phyloP scores from a whole-genome alignment of 345 rosid species.

The Trapa bicornis region DNA sequence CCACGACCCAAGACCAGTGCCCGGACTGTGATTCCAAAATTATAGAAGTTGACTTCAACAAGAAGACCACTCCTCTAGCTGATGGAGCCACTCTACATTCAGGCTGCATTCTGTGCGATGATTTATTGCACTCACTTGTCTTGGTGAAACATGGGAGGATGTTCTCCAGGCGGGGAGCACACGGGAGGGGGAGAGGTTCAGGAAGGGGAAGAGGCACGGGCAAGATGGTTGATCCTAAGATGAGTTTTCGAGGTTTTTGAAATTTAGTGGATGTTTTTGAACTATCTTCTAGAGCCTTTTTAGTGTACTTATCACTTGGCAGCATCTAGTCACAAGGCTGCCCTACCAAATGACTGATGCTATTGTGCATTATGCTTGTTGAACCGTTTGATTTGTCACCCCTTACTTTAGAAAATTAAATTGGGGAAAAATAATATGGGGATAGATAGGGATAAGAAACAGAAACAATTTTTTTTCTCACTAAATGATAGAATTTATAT shows the following conservation, averaged over 20 bases:
- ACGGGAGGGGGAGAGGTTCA: constrained; percentile 59
- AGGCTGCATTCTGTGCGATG: constrained; percentile 87
- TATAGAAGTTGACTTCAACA: constrained; percentile 84
- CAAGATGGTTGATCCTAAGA: constrained; percentile 35
- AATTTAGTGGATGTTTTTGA: too few species aligned
- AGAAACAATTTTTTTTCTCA: too few species aligned
- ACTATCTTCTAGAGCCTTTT: too few species aligned
- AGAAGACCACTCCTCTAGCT: constrained; percentile 73
- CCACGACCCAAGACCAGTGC: constrained; percentile 52
- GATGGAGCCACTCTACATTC: constrained; percentile 68
- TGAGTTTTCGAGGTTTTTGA: constrained; percentile 51
- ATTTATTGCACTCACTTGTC: constrained; percentile 76
- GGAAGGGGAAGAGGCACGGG: constrained; percentile 52
- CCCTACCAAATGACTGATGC: too few species aligned
- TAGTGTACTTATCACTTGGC: too few species aligned
- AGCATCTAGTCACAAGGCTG: too few species aligned
- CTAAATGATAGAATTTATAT: too few species aligned
- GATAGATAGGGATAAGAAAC: too few species aligned
- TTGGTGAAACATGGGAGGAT: constrained; percentile 82
- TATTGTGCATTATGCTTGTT: too few species aligned
- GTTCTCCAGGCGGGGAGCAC: constrained; percentile 37
- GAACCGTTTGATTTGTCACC: too few species aligned
- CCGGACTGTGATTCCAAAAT: constrained; percentile 69
- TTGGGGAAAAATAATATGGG: too few species aligned
- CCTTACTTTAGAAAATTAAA: too few species aligned